Base-by-base conservation (phyloP, 495 filamentous ascomycete species). In the Chaetomium tenue region DNA sequence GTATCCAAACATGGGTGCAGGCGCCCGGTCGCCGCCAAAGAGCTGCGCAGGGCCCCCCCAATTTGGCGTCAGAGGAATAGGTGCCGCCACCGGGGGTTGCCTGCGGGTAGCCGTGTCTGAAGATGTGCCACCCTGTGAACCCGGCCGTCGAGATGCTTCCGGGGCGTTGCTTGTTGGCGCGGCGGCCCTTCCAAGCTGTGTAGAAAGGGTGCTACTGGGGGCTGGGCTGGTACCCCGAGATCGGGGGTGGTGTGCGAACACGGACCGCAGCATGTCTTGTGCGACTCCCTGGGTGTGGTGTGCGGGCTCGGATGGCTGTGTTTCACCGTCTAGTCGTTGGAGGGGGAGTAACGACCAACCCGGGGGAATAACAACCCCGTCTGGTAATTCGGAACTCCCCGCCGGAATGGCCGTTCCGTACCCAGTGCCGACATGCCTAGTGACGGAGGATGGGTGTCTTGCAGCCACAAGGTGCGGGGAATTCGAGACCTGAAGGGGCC, bases 301-400 rank as follows among this genome's bases (percentile, higher is more conserved):
- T 8, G 47, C 48, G 4, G 62, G 9, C 8, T 71, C 69, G 15
- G 65, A 37, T 44, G 71, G 68, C 37, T 63, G 42, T 30, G 65
- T 53, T 33, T 68, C 74, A 15, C 75, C 76, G n/a, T 83, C 79
- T 20, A 85, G 60, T 18, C 87, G 79, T 46, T 88, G 82, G 13
- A 92, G 79, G 58, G 89, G 89, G 39, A 89, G 76, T 30, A 95
- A 72, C 25, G 85, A 87, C 91, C 91, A 95, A 8, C 91, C 91
- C 47, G 83, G 79, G 2, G 91, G 91, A 33, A 95, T 84, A 15
- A 76, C 83, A 16, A 93, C 78, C 11, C 91, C 90, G 46, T 87
- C 83, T 3, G 91, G 91, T 22, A 93, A 77, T 48, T 89, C 85
- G 25, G 84, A 71, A 70, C 90, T 87, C 22, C 88, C 89, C 16